These are phyloP conservation scores for Zygosaccharomyces lentus DNA, from an alignment of 805 yeast genomes.

Conservation along the genomic window DNA sequence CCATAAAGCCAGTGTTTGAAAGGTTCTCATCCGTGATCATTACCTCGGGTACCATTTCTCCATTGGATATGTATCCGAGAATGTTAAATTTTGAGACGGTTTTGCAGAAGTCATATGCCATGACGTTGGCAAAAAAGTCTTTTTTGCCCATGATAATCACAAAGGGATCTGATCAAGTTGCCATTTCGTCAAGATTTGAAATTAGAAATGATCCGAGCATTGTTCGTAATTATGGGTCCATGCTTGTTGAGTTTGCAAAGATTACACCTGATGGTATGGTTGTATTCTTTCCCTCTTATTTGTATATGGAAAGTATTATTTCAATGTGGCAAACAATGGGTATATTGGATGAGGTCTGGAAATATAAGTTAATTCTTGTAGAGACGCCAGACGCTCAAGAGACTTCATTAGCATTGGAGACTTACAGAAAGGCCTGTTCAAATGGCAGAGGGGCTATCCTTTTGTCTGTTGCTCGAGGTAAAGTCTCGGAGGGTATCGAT, in stretches of 20 bases:
- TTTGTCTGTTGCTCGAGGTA: constrained; percentile 97
- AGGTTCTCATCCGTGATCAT: constrained; percentile 87
- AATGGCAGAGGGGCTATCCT: constrained; percentile 97
- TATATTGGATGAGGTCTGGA: constrained; percentile 96
- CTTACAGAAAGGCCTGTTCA: constrained; percentile 92
- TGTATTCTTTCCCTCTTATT: constrained; percentile 93
- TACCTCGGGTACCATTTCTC: constrained; percentile 97
- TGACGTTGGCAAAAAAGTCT: constrained; percentile 89
- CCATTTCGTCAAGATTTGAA: constrained; percentile 92
- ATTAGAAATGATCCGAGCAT: constrained; percentile 97
- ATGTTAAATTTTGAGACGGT: constrained; percentile 94
- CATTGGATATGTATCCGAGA: constrained; percentile 96
- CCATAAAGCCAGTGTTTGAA: constrained; percentile 95
- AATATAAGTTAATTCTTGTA: constrained; percentile 86
- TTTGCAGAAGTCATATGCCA: constrained; percentile 88
- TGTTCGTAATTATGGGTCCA: constrained; percentile 92
- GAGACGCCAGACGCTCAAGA: constrained; percentile 99
- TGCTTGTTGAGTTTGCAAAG: constrained; percentile 87
- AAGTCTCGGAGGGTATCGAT: constrained; percentile 98
- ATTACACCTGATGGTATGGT: constrained; percentile 98
- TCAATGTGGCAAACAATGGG: constrained; percentile 99
- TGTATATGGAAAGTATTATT: constrained; percentile 96
- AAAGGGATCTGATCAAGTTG: constrained; percentile 96
- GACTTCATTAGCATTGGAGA: constrained; percentile 90
- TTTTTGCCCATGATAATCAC: constrained; percentile 95